A percentile compares a stretch with the other conserved stretches of the same genome.
Evolutionary conservation across 1,284 basidiomycete species (phyloP).

Genomic region (Nidula niveotomentosa): DNA sequence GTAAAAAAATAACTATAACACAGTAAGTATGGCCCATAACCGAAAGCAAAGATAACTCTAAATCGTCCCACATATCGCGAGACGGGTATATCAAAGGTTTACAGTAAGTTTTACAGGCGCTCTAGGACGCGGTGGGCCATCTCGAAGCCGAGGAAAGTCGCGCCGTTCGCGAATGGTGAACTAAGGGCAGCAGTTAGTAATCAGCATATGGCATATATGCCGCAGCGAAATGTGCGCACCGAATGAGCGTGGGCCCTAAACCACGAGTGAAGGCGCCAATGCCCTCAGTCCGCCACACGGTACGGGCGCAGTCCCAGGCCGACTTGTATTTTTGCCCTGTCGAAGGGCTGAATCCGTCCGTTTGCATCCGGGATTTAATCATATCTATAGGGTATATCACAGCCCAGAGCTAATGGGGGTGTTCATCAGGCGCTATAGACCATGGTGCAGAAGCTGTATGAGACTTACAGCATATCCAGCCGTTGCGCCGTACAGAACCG

Average conservation of each 20-base stretch:
- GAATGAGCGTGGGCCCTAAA: constrained; percentile 86
- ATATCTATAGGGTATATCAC: constrained; percentile 93
- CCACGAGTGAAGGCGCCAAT: constrained; percentile 87
- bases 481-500: constrained; percentile 83
- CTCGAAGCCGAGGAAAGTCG: constrained; percentile 93
- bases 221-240: constrained; percentile 48
- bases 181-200: constrained; percentile 33
- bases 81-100: background rate
- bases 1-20: background rate
- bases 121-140: constrained; percentile 74
- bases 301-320: constrained; percentile 79
- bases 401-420: constrained; percentile 63
- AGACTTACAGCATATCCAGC: constrained; percentile 79
- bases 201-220: constrained; percentile 5
- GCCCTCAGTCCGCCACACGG: constrained; percentile 83
- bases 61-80: background rate
- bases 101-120: constrained; percentile 24
- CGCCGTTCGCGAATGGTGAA: constrained; percentile 89
- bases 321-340: constrained; percentile 83
- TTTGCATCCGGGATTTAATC: constrained; percentile 95
- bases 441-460: constrained; percentile 1
- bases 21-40: background rate
- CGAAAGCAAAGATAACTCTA: background rate
- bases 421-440: constrained; percentile 2
- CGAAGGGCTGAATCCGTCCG: constrained; percentile 78